phyloP scores from a whole-genome alignment of 768 basidiomycete genomes.

The Russula sp. region DNA sequence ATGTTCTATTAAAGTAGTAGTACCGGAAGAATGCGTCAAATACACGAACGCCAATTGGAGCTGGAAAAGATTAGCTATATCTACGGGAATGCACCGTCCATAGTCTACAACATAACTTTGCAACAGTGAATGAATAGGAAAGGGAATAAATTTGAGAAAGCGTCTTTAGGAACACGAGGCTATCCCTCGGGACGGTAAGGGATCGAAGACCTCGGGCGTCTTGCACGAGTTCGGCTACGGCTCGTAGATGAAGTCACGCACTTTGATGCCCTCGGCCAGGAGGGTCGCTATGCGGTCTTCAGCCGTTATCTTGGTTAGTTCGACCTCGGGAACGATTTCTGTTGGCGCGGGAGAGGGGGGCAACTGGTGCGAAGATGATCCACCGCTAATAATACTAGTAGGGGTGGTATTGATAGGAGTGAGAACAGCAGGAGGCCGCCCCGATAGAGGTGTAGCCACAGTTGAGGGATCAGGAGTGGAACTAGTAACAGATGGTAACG shows the following conservation, averaged over 20 bases:
- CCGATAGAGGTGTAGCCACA: neutral
- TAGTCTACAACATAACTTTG: neutral
- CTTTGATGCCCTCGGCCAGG: conserved; percentile 29
- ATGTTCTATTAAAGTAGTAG: neutral
- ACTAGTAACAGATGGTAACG: no score
- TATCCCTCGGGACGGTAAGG: conserved; percentile 20
- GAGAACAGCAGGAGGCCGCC: neutral
- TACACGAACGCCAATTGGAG: neutral
- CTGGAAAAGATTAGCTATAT: neutral
- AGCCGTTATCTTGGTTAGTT: conserved; percentile 10
- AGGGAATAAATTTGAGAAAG: neutral
- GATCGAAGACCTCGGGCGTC: conserved; percentile 27
- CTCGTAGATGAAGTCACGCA: conserved; percentile 32
- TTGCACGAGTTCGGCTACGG: conserved; percentile 5
- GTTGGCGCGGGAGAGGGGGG: conserved; percentile 28
- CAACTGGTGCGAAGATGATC: neutral
- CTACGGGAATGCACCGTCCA: neutral
- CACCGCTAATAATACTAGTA: no score
- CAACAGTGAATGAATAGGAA: neutral
- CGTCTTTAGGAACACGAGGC: neutral
- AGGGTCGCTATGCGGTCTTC: conserved; percentile 14
- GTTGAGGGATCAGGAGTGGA: neutral
- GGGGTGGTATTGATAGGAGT: neutral
- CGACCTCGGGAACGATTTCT: conserved; percentile 26
- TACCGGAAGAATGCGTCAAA: no score